Evolutionary conservation across 345 rosid genomes (phyloP).

Genomic region (Lepidium sativum): DNA sequence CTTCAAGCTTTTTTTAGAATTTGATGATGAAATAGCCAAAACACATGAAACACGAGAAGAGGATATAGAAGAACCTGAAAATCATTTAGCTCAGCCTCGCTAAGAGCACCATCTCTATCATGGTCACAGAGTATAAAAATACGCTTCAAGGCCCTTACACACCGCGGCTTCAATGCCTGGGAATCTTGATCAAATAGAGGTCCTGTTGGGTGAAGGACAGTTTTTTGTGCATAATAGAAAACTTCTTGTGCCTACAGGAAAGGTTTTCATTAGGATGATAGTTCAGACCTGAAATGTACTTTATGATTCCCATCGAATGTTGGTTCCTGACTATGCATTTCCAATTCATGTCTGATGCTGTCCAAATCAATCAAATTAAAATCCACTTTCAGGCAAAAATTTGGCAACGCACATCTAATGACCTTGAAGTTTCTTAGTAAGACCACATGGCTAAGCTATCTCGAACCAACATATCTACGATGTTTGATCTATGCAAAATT

Average conservation of each 20-base stretch:
- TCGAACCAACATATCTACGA: not conserved
- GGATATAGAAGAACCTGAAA: constrained; percentile 25
- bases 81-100: constrained; percentile 88
- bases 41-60: not conserved
- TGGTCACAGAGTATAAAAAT: constrained; percentile 94
- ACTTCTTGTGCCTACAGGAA: constrained; percentile 79
- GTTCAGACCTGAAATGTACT: not conserved
- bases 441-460: not conserved
- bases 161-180: constrained; percentile 82
- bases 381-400: not conserved
- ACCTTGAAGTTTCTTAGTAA: constrained; percentile 2
- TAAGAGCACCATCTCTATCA: constrained; percentile 91
- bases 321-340: not conserved
- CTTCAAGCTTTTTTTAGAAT: not conserved
- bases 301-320: not conserved
- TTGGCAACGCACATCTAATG: not conserved
- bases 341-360: not conserved
- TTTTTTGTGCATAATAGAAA: constrained; percentile 94
- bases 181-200: constrained; percentile 94
- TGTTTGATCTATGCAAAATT: not conserved
- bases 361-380: not conserved
- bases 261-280: not conserved
- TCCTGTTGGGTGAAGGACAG: constrained; percentile 93
- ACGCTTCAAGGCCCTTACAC: constrained; percentile 93
- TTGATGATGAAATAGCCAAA: not conserved